Conservation (phyloP, 2,329 filamentous ascomycete genomes). For the Gyromitra esculenta region DNA sequence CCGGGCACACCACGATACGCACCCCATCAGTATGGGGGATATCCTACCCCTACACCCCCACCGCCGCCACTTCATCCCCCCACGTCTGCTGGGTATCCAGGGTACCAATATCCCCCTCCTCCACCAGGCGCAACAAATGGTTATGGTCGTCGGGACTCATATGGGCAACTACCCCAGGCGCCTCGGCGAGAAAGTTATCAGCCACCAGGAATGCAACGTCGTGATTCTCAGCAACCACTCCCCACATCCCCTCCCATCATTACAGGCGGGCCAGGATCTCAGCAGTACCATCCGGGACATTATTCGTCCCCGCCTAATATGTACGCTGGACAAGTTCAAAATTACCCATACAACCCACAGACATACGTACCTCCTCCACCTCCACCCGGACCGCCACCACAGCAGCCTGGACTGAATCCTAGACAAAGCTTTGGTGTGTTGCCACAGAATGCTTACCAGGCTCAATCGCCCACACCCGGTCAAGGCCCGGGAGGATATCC, state of each 20-base stretch:
- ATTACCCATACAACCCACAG: conserved; percentile 64
- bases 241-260: conserved; percentile 63
- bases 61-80: conserved; percentile 53
- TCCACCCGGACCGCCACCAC: conserved; percentile 70
- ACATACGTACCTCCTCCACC: conserved; percentile 73
- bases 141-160: conserved; percentile 48
- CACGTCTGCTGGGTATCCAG: conserved; percentile 47
- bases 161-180: conserved; percentile 49
- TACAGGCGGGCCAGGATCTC: conserved; percentile 58
- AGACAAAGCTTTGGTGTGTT: conserved; percentile 71
- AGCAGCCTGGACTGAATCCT: conserved; percentile 63
- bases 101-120: conserved; percentile 46
- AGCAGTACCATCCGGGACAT: conserved; percentile 59
- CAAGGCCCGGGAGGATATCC: conserved; percentile 51
- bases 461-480: conserved; percentile 56
- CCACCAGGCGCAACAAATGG: conserved; percentile 31
- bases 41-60: conserved; percentile 51
- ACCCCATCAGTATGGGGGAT: conserved; percentile 49
- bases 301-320: conserved; percentile 61
- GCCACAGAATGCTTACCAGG: conserved; percentile 59
- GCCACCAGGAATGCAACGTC: conserved; percentile 50
- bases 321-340: conserved; percentile 57
- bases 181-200: conserved; percentile 54
- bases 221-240: conserved; percentile 59
- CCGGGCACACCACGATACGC: conserved; percentile 52